phyloP scores from a whole-genome alignment of 768 basidiomycete species.

The Lepiota brunneoincarnata region DNA sequence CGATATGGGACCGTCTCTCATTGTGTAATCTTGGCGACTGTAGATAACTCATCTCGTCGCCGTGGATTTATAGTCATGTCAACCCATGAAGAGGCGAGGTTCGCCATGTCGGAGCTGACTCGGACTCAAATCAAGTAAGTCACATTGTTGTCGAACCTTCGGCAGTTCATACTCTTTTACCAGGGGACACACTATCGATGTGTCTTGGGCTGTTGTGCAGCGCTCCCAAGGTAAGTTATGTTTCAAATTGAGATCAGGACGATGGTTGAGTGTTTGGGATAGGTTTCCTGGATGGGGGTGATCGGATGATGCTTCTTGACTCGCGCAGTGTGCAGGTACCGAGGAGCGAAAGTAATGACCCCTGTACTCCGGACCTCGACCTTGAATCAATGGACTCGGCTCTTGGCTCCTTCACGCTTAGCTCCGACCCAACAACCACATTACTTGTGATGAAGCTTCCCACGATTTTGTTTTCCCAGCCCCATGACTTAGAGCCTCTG shows the following conservation, averaged over 20 bases:
- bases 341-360: slow-evolving; percentile 11
- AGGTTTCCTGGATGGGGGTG: slow-evolving; percentile 83
- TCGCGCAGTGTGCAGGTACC: slow-evolving; percentile 35
- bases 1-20: slow-evolving; percentile 68
- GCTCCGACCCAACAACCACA: slow-evolving; percentile 42
- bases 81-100: slow-evolving; percentile 64
- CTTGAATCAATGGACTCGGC: slow-evolving; percentile 26
- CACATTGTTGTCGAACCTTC: neutral
- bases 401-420: slow-evolving; percentile 28
- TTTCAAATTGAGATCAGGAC: neutral
- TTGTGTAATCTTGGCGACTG: slow-evolving; percentile 79
- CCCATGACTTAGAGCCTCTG: slow-evolving; percentile 67
- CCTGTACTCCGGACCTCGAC: slow-evolving; percentile 26
- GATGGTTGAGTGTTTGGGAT: slow-evolving; percentile 2
- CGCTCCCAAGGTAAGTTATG: slow-evolving; percentile 67
- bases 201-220: slow-evolving; percentile 87
- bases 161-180: slow-evolving; percentile 4
- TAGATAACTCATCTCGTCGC: slow-evolving; percentile 79
- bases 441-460: slow-evolving; percentile 68
- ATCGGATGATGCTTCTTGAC: slow-evolving; percentile 65
- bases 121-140: slow-evolving; percentile 68
- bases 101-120: slow-evolving; percentile 64
- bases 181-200: slow-evolving; percentile 76
- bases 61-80: slow-evolving; percentile 86
- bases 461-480: slow-evolving; percentile 61